These are phyloP conservation scores for Trypanosoma platydactyli DNA, from an alignment of 208 protist genomes.

Conservation along the genomic window DNA sequence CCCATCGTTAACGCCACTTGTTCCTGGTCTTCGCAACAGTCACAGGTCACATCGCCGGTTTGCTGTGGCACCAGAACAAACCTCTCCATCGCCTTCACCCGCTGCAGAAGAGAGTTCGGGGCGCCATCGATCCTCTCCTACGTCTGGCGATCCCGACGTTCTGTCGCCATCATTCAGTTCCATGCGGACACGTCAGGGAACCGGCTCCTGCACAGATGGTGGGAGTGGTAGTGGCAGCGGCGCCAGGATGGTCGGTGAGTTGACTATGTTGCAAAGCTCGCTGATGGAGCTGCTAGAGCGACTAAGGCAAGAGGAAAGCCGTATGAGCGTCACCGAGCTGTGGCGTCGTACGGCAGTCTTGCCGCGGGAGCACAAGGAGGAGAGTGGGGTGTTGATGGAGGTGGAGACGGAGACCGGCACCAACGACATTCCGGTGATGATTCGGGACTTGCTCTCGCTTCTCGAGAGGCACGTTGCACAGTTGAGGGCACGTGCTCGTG, in stretches of 20 bases:
- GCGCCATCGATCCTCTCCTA: not conserved
- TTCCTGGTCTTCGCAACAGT: not conserved
- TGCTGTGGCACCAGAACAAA: constrained; percentile 9
- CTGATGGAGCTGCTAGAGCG: not conserved
- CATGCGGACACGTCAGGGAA: not conserved
- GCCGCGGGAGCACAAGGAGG: no score
- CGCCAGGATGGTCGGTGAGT: not conserved
- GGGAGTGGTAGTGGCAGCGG: not conserved
- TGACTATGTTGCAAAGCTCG: not conserved
- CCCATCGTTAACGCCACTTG: not conserved
- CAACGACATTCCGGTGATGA: not conserved
- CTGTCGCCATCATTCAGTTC: not conserved
- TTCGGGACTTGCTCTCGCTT: constrained; percentile 1
- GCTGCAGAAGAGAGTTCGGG: not conserved
- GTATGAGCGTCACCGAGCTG: no score
- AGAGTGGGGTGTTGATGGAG: no score
- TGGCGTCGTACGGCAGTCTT: no score
- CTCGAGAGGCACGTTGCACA: constrained; percentile 6
- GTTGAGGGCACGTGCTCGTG: not conserved
- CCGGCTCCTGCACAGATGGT: not conserved
- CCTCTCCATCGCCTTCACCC: not conserved
- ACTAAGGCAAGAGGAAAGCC: not conserved
- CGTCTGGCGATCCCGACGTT: not conserved
- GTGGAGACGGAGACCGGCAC: not conserved
- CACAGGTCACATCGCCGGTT: constrained; percentile 4